Conservation (phyloP, 768 basidiomycete species). For the Russula sp. region DNA sequence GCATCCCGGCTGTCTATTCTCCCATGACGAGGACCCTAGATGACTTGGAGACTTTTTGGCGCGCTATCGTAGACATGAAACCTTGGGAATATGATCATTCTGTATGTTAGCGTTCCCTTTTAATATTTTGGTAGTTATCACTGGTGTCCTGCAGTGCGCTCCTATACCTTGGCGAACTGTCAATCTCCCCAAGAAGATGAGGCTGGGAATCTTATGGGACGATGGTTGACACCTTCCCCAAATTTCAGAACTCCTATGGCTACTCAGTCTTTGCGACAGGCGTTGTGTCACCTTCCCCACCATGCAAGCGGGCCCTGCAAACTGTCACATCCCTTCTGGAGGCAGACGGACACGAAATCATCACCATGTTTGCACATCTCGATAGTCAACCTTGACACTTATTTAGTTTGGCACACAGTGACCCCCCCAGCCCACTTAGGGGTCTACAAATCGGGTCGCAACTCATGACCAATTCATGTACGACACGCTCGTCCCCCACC, state of each 20-base stretch:
- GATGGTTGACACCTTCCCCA: slow-evolving; percentile 45
- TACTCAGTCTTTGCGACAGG: slow-evolving; percentile 39
- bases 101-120: slow-evolving; percentile 32
- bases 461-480: slow-evolving; percentile 52
- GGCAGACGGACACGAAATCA: slow-evolving; percentile 48
- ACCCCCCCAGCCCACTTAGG: slow-evolving; percentile 50
- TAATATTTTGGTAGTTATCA: not conserved
- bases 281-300: slow-evolving; percentile 56
- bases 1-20: slow-evolving; percentile 50
- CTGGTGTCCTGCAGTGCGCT: slow-evolving; percentile 32
- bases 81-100: slow-evolving; percentile 67
- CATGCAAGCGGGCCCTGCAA: slow-evolving; percentile 54
- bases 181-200: slow-evolving; percentile 22
- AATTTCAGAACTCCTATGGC: no score
- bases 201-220: slow-evolving; percentile 40
- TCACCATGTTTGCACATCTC: slow-evolving; percentile 47
- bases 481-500: slow-evolving; percentile 31
- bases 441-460: slow-evolving; percentile 53
- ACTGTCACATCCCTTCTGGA: slow-evolving; percentile 45
- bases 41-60: slow-evolving; percentile 66
- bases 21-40: slow-evolving; percentile 62
- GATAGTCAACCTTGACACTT: not conserved
- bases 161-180: slow-evolving; percentile 39
- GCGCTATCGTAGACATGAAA: slow-evolving; percentile 53
- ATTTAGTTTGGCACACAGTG: slow-evolving; percentile 31